A percentile compares a stretch with the other conserved stretches of the same genome.
phyloP scores from a whole-genome alignment of 2,329 filamentous ascomycete species.

The Colletotrichum chlorophyti region DNA sequence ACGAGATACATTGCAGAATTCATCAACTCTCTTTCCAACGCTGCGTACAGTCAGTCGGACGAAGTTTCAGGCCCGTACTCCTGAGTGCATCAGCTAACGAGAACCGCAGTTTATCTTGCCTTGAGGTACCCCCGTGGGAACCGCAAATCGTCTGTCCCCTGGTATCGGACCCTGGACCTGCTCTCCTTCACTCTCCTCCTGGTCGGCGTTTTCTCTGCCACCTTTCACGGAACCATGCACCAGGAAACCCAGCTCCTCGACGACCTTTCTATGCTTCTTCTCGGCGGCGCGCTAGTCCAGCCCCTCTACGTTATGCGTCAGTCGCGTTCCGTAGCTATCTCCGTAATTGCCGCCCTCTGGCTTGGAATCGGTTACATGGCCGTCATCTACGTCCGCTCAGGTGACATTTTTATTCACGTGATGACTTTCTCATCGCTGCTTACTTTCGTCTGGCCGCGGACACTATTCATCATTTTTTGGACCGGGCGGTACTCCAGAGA shows the following conservation, averaged over 20 bases:
- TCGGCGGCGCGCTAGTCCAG: conserved; percentile 59
- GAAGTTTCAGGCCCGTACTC: background rate
- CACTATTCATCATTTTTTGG: conserved; percentile 42
- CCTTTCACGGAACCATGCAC: conserved; percentile 53
- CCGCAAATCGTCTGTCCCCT: conserved; percentile 38
- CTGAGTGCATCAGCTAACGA: background rate
- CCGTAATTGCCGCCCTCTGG: conserved; percentile 46
- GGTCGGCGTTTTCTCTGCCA: conserved; percentile 49
- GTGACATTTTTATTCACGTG: conserved; percentile 51
- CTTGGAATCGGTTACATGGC: conserved; percentile 48
- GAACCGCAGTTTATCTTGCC: conserved; percentile 46
- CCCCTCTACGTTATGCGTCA: conserved; percentile 53
- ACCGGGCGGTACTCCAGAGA: conserved; percentile 36
- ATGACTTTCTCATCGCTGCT: conserved; percentile 44
- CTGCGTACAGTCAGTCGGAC: conserved; percentile 36
- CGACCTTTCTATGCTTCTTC: conserved; percentile 65
- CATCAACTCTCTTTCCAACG: conserved; percentile 51
- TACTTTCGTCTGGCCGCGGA: conserved; percentile 39
- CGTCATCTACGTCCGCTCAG: conserved; percentile 49
- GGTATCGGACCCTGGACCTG: conserved; percentile 43
- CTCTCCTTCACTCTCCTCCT: conserved; percentile 48
- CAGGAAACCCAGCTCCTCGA: conserved; percentile 55
- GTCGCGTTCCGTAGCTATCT: conserved; percentile 38
- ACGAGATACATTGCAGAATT: conserved; percentile 52
- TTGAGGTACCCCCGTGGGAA: conserved; percentile 43